Percentiles rank a stretch among this genome's conserved stretches.
Evolutionary conservation across 2,329 filamentous ascomycete species (phyloP).

Genomic region (Aspergillus spinulosporus): DNA sequence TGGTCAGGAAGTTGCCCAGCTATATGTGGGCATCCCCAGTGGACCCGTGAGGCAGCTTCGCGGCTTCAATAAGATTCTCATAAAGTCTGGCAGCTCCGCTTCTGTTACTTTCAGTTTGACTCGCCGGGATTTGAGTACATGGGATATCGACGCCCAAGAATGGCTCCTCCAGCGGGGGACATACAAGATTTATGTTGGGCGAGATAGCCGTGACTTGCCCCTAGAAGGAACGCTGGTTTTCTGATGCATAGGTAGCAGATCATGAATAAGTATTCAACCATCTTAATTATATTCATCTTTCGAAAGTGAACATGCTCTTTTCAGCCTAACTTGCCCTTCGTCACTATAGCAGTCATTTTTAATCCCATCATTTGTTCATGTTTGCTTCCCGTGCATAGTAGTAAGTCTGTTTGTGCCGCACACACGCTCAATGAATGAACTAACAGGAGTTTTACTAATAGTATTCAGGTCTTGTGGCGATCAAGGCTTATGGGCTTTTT

Average conservation of each 20-base stretch:
- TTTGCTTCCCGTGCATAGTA: too few relatives aligned
- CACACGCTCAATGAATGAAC: too few relatives aligned
- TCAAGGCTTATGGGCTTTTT: too few relatives aligned
- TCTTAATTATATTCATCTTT: too few relatives aligned
- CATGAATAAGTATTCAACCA: neutral
- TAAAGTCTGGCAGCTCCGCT: conserved; percentile 43
- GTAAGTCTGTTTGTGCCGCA: too few relatives aligned
- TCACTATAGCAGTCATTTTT: too few relatives aligned
- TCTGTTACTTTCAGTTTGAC: conserved; percentile 47
- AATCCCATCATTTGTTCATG: too few relatives aligned
- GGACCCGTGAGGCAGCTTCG: conserved; percentile 44
- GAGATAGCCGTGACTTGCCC: conserved; percentile 26
- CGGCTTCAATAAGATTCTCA: conserved; percentile 53
- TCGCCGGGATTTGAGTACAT: conserved; percentile 32
- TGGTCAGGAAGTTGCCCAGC: conserved; percentile 54
- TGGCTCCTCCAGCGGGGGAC: conserved; percentile 23
- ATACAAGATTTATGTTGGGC: conserved; percentile 28
- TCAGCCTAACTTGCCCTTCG: too few relatives aligned
- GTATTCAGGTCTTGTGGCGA: too few relatives aligned
- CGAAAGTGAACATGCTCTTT: too few relatives aligned
- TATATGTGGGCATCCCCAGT: conserved; percentile 51
- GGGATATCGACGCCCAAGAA: conserved; percentile 30
- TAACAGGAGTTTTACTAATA: too few relatives aligned
- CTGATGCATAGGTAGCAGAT: neutral
- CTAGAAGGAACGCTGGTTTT: neutral